Evolutionary conservation across 1,139 yeast genomes (phyloP).

Genomic region (Debaryomyces nepalensis): DNA sequence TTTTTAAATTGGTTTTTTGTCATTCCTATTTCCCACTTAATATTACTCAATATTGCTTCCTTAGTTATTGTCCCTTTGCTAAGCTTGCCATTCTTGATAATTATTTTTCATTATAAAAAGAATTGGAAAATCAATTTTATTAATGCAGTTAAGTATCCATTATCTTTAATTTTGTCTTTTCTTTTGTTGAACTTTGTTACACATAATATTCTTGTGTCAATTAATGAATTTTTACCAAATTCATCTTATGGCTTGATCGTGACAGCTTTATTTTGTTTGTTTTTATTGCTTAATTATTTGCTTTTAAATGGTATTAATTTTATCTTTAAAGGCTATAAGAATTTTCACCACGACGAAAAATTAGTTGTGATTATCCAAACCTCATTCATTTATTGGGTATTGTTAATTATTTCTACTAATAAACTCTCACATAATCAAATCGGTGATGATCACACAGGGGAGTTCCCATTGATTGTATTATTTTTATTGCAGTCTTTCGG

Average conservation of each 20-base stretch:
- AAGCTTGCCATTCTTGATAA: slow-evolving; percentile 49
- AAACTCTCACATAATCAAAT: slow-evolving; percentile 49
- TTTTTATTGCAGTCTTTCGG: slow-evolving; percentile 57
- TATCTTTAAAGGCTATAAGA: slow-evolving; percentile 50
- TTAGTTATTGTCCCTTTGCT: slow-evolving; percentile 61
- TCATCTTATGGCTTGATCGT: slow-evolving; percentile 48
- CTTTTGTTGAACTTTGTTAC: slow-evolving; percentile 40
- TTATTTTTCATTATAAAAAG: slow-evolving; percentile 49
- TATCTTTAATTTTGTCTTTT: slow-evolving; percentile 52
- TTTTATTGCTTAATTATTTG: slow-evolving; percentile 58
- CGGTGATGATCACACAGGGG: slow-evolving; percentile 63
- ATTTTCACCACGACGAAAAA: slow-evolving; percentile 71
- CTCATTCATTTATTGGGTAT: slow-evolving; percentile 60
- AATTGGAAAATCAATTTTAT: slow-evolving; percentile 53
- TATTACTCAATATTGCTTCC: slow-evolving; percentile 52
- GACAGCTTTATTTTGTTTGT: slow-evolving; percentile 49
- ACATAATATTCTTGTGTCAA: slow-evolving; percentile 31
- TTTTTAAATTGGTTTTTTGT: slow-evolving; percentile 63
- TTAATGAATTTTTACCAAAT: slow-evolving; percentile 64
- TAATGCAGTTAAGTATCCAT: slow-evolving; percentile 55
- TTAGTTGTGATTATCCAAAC: slow-evolving; percentile 65
- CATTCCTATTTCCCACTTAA: slow-evolving; percentile 51
- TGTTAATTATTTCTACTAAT: slow-evolving; percentile 46
- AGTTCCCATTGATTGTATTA: slow-evolving; percentile 55
- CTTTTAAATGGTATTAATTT: slow-evolving; percentile 52